Percentiles rank a stretch among this genome's conserved stretches.
These are phyloP conservation scores for Colletotrichum musae DNA, from an alignment of 2,329 filamentous ascomycete genomes.

Conservation along the genomic window DNA sequence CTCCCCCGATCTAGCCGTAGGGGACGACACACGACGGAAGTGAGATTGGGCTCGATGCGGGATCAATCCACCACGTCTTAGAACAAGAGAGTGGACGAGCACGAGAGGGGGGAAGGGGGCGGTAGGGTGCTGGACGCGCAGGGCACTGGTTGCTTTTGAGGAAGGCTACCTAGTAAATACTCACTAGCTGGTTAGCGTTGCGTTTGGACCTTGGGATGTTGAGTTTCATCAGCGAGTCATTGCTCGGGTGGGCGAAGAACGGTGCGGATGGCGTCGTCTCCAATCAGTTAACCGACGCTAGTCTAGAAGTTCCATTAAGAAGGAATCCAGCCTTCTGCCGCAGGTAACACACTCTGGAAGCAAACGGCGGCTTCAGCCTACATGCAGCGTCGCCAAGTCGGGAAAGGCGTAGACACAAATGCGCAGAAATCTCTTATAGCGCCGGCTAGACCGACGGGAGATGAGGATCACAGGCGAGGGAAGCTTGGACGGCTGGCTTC, in stretches of 20 bases:
- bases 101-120: neutral
- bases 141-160: slow-evolving; percentile 22
- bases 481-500: slow-evolving; percentile 5
- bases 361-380: slow-evolving; percentile 33
- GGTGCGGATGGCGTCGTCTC: slow-evolving; percentile 31
- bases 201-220: slow-evolving; percentile 28
- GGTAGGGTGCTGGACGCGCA: neutral
- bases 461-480: slow-evolving; percentile 10
- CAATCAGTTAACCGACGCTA: slow-evolving; percentile 8
- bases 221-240: slow-evolving; percentile 39
- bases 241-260: slow-evolving; percentile 16
- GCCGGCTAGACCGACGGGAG: slow-evolving; percentile 19
- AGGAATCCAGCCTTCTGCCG: slow-evolving; percentile 26
- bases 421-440: slow-evolving; percentile 8
- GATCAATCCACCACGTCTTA: neutral
- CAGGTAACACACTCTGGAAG: slow-evolving; percentile 20
- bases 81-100: slow-evolving; percentile 19
- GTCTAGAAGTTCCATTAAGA: slow-evolving; percentile 18
- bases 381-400: slow-evolving; percentile 14
- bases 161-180: neutral
- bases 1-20: slow-evolving; percentile 10
- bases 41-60: neutral
- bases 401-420: slow-evolving; percentile 13
- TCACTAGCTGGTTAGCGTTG: slow-evolving; percentile 24
- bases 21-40: no score